A percentile compares a stretch with the other conserved stretches of the same genome.
These are phyloP conservation scores for Gnaphalium uliginosum DNA, from an alignment of 129 eudicot genomes.

Conservation along the genomic window DNA sequence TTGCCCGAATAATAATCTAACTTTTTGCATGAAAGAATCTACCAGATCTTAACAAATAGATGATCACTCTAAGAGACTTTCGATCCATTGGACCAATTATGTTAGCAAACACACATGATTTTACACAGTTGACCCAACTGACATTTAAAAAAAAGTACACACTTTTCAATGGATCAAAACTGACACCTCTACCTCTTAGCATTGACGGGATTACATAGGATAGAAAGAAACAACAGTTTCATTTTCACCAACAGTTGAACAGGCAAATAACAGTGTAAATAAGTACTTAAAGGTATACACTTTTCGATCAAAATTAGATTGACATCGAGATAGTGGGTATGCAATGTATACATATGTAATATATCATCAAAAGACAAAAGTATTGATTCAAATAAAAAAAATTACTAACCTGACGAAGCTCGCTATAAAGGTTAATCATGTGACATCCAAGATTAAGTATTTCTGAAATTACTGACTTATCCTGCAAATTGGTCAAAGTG, in stretches of 20 bases:
- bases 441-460: slow-evolving; percentile 65
- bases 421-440: slow-evolving; percentile 66
- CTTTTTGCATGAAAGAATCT: no score
- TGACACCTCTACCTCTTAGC: not conserved
- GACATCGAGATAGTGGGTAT: not conserved
- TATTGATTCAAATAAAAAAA: not conserved
- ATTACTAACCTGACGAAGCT: slow-evolving; percentile 96
- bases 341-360: slow-evolving; percentile 6
- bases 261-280: slow-evolving; percentile 3
- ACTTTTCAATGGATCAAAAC: no score
- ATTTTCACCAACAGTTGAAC: not conserved
- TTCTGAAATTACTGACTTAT: slow-evolving; percentile 45
- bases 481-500: slow-evolving; percentile 33
- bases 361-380: not conserved
- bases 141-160: no score
- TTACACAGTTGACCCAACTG: no score
- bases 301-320: not conserved
- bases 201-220: not conserved
- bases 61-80: no score
- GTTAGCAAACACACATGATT: no score
- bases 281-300: not conserved
- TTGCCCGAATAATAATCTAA: no score
- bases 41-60: no score
- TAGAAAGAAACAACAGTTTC: not conserved
- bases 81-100: no score